Evolutionary conservation across 2,329 filamentous ascomycete species (phyloP), one percentile per base, ranked within the genome.

Genomic region (Graphilbum sp.): DNA sequence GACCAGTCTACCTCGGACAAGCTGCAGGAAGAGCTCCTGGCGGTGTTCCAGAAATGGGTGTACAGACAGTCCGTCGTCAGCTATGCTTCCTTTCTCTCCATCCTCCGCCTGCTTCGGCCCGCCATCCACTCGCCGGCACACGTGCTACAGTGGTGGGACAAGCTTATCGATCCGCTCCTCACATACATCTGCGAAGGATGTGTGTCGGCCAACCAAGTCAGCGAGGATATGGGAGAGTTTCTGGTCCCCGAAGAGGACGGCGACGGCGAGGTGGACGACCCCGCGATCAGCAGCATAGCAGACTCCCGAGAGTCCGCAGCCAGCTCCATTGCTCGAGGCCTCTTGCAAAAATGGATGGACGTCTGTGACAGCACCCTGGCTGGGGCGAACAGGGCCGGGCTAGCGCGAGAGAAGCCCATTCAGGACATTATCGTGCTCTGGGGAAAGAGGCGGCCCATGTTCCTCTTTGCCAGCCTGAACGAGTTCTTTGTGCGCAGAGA

Each of bases 81-180:
- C 46, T 69, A 72, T 51, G 72, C 70, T 9, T 59, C 73, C n/a
- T 90, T 87, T 56, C 63, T 87, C 16, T 67, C 69, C 36, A 66
- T 82, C 34, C 58, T 88, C 39, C 68, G 72, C 34, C 67, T 66
- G 31, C 60, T 88, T 27, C 66, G 75, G 19, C 72, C 78, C 3
- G 67, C 68, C 11, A 65, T 90, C 38, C 67, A 66, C 40, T 72
- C 72, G 11, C 67, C 76, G 2, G 64, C 69, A 25, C 69, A 76
- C 39, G 56, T 83, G 39, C 57, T 76, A 39, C 67, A 75, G 42
- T 90, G 83, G 83, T 85, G 81, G 68, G 71, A 80, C 34, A 59
- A 69, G 44, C 61, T 78, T 13, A 55, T 75, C 17, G 62, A 64
- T 34, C 71, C 75, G 0, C 64, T 72, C 2, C 47, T 65, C 23